phyloP scores from a whole-genome alignment of 2,329 filamentous ascomycete genomes.

The Teratosphaeria epicoccoides region DNA sequence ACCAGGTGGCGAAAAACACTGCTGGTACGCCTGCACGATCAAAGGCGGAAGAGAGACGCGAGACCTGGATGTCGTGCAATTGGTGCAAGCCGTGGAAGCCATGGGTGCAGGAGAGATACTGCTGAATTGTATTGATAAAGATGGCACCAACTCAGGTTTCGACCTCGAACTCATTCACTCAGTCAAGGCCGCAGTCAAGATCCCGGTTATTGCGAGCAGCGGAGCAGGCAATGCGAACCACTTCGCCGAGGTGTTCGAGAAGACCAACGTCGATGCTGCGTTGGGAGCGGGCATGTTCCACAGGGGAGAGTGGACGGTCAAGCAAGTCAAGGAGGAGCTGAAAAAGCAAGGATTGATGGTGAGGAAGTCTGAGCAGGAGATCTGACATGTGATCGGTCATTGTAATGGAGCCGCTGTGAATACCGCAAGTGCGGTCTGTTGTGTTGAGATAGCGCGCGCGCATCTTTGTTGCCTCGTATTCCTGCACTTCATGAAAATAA shows the following conservation, averaged over 20 bases:
- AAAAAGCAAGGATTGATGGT: slow-evolving; percentile 61
- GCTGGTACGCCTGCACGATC: slow-evolving; percentile 97
- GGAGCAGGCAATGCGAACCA: slow-evolving; percentile 81
- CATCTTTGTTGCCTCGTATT: too few relatives aligned
- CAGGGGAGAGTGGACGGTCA: slow-evolving; percentile 85
- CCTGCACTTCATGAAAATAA: too few relatives aligned
- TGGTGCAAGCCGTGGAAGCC: slow-evolving; percentile 79
- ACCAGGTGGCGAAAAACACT: slow-evolving; percentile 65
- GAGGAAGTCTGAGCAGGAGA: slow-evolving; percentile 59
- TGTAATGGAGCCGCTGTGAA: background rate
- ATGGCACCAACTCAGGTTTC: slow-evolving; percentile 89
- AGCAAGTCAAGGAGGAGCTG: slow-evolving; percentile 81
- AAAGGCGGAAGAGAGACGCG: slow-evolving; percentile 91
- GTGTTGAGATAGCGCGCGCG: too few relatives aligned
- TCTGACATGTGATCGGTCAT: background rate
- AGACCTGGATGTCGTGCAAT: slow-evolving; percentile 83
- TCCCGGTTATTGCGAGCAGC: slow-evolving; percentile 91
- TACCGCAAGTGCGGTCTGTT: too few relatives aligned
- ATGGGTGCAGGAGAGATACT: slow-evolving; percentile 94
- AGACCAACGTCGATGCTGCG: slow-evolving; percentile 82
- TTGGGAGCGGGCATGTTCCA: slow-evolving; percentile 97
- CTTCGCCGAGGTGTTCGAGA: slow-evolving; percentile 80
- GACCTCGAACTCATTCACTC: slow-evolving; percentile 83
- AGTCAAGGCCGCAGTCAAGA: slow-evolving; percentile 76
- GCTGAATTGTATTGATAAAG: slow-evolving; percentile 94